Percentiles rank a stretch among this genome's conserved stretches.
These are phyloP conservation scores for Hygrocybe punicea DNA, from an alignment of 768 basidiomycete species.

Conservation along the genomic window DNA sequence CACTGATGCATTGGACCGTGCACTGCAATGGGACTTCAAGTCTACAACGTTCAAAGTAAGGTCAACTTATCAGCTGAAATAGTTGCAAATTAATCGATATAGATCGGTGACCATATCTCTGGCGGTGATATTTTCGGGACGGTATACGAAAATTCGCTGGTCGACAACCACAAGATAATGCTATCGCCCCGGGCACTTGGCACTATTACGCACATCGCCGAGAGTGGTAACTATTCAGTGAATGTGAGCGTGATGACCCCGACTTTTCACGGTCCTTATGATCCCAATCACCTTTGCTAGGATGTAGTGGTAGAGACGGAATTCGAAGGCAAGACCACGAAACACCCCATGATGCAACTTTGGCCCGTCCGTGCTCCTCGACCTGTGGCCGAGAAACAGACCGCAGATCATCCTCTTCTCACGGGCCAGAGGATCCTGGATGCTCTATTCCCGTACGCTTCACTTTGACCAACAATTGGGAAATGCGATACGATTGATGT, in stretches of 20 bases:
- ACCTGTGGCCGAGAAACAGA: slow-evolving; percentile 92
- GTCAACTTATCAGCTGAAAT: slow-evolving; percentile 1
- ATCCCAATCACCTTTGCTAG: slow-evolving; percentile 37
- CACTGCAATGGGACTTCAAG: slow-evolving; percentile 91
- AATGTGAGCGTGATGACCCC: slow-evolving; percentile 52
- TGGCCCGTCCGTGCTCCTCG: slow-evolving; percentile 99
- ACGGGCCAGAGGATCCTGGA: slow-evolving; percentile 98
- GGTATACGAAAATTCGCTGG: slow-evolving; percentile 96
- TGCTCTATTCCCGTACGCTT: slow-evolving; percentile 86
- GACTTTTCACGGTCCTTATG: not conserved
- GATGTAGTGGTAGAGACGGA: slow-evolving; percentile 96
- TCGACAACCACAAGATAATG: slow-evolving; percentile 97
- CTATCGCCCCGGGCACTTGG: slow-evolving; percentile 90
- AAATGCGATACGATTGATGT: not conserved
- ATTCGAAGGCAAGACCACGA: slow-evolving; percentile 89
- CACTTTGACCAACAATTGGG: not conserved
- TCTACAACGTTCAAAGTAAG: slow-evolving; percentile 73
- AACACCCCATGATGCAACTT: slow-evolving; percentile 95
- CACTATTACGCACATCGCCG: slow-evolving; percentile 89
- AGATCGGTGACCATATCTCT: slow-evolving; percentile 96
- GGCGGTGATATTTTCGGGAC: slow-evolving; percentile 95
- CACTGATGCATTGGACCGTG: slow-evolving; percentile 88
- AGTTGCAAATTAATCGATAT: slow-evolving; percentile 5
- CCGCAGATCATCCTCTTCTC: slow-evolving; percentile 84
- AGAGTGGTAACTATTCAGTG: slow-evolving; percentile 90